phyloP scores from a whole-genome alignment of 768 basidiomycete species.

The Pseudohyphozyma bogoriensis region DNA sequence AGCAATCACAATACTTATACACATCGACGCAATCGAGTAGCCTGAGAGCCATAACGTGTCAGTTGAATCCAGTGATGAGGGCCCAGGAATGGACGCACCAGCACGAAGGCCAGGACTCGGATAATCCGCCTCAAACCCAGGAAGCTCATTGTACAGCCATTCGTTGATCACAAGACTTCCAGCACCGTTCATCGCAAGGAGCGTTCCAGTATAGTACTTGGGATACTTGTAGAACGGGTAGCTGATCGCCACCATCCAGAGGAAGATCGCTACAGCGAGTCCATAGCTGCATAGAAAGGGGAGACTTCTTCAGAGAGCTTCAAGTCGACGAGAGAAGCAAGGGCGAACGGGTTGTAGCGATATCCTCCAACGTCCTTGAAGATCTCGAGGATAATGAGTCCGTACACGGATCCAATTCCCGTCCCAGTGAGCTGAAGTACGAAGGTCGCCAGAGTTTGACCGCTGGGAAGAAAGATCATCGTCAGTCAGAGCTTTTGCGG shows the following conservation, averaged over 20 bases:
- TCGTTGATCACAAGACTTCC: conserved; percentile 13
- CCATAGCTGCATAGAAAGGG: conserved; percentile 12
- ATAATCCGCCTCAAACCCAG: background rate
- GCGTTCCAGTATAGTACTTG: conserved; percentile 19
- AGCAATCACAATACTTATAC: conserved; percentile 17
- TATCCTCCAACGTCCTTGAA: conserved; percentile 25
- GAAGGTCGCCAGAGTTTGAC: conserved; percentile 20
- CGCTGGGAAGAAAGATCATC: background rate
- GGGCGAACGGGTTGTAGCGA: conserved; percentile 18
- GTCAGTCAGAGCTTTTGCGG: background rate
- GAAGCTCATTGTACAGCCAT: conserved; percentile 19
- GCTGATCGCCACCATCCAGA: conserved; percentile 13
- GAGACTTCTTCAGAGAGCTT: background rate
- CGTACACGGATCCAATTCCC: conserved; percentile 19
- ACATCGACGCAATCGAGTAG: conserved; percentile 16
- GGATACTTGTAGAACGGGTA: conserved; percentile 18
- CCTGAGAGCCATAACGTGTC: background rate
- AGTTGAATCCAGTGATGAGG: background rate
- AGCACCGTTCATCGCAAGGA: conserved; percentile 12
- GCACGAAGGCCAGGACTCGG: conserved; percentile 10
- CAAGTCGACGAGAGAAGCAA: background rate
- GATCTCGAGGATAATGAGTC: conserved; percentile 24
- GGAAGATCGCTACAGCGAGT: conserved; percentile 4
- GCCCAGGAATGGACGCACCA: background rate
- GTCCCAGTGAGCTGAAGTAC: conserved; percentile 22